Percentiles rank a stretch among this genome's conserved stretches.
Conservation (phyloP, 768 basidiomycete genomes). For the Termitomyces eurrhizus region DNA sequence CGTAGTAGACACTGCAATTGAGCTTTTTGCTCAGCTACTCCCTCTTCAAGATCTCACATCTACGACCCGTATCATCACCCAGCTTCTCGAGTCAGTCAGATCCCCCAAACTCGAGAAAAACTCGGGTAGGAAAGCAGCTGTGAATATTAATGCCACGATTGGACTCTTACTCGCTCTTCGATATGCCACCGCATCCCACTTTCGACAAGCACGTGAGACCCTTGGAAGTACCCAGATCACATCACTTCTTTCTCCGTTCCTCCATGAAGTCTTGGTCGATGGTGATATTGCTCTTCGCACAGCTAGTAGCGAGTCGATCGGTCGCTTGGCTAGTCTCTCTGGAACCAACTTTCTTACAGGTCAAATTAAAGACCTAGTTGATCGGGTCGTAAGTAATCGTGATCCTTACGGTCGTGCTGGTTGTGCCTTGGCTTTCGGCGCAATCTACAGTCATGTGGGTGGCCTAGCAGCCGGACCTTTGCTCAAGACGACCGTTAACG, state of each 20-base stretch:
- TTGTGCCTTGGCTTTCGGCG: conserved; percentile 87
- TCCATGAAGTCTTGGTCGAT: conserved; percentile 85
- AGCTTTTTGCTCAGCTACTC: conserved; percentile 76
- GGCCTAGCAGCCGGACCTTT: conserved; percentile 93
- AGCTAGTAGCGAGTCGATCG: conserved; percentile 84
- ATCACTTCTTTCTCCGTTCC: conserved; percentile 56
- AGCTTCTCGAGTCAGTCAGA: conserved; percentile 59
- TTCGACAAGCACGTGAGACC: conserved; percentile 59
- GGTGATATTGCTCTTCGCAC: conserved; percentile 73
- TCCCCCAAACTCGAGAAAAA: conserved; percentile 87
- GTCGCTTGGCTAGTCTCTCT: conserved; percentile 78
- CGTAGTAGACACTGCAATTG: conserved; percentile 86
- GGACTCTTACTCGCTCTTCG: conserved; percentile 72
- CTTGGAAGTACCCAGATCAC: conserved; percentile 66
- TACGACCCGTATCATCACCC: conserved; percentile 48
- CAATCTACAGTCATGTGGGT: conserved; percentile 89
- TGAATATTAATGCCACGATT: conserved; percentile 73
- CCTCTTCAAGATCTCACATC: conserved; percentile 69
- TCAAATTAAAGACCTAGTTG: conserved; percentile 87
- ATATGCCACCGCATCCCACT: conserved; percentile 44
- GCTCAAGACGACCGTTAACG: conserved; percentile 92
- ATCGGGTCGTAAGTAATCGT: conserved; percentile 91
- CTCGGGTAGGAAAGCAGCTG: conserved; percentile 79
- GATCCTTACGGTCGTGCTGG: conserved; percentile 92
- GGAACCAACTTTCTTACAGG: conserved; percentile 80